These are phyloP conservation scores for Rhodotorula taiwanensis DNA, from an alignment of 768 basidiomycete genomes.

Conservation along the genomic window DNA sequence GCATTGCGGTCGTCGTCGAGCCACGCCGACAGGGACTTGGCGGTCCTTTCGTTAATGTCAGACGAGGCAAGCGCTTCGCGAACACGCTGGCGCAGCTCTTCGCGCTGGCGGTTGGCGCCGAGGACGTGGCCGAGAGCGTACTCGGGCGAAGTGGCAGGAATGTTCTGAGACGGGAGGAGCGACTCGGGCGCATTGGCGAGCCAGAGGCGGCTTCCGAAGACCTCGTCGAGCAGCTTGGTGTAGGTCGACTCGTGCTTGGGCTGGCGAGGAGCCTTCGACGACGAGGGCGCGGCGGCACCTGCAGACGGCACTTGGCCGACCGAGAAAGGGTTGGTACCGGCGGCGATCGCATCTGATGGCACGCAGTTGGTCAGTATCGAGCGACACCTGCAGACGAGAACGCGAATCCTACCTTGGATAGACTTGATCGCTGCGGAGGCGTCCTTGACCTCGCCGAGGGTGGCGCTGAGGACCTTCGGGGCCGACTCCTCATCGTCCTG, in stretches of 20 bases:
- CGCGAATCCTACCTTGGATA: slow-evolving; percentile 49
- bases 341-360: slow-evolving; percentile 21
- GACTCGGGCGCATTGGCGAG: slow-evolving; percentile 75
- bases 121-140: slow-evolving; percentile 88
- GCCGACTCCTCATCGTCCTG: slow-evolving; percentile 45
- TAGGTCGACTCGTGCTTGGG: slow-evolving; percentile 88
- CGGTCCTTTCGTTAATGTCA: slow-evolving; percentile 44
- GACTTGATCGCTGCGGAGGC: slow-evolving; percentile 42
- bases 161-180: slow-evolving; percentile 48
- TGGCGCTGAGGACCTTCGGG: slow-evolving; percentile 58
- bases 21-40: slow-evolving; percentile 63
- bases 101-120: slow-evolving; percentile 69
- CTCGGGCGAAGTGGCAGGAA: slow-evolving; percentile 75
- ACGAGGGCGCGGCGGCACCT: no score
- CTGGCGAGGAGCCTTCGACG: slow-evolving; percentile 50
- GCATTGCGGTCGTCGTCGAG: slow-evolving; percentile 51
- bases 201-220: slow-evolving; percentile 72
- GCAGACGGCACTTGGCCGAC: slow-evolving; percentile 51
- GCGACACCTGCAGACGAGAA: slow-evolving; percentile 20
- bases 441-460: slow-evolving; percentile 53
- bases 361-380: slow-evolving; percentile 20
- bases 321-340: slow-evolving; percentile 42
- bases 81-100: slow-evolving; percentile 59
- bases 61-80: slow-evolving; percentile 55
- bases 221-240: slow-evolving; percentile 73